These are phyloP conservation scores for Clonostachys solani DNA, from an alignment of 2,329 filamentous ascomycete genomes.

Conservation along the genomic window DNA sequence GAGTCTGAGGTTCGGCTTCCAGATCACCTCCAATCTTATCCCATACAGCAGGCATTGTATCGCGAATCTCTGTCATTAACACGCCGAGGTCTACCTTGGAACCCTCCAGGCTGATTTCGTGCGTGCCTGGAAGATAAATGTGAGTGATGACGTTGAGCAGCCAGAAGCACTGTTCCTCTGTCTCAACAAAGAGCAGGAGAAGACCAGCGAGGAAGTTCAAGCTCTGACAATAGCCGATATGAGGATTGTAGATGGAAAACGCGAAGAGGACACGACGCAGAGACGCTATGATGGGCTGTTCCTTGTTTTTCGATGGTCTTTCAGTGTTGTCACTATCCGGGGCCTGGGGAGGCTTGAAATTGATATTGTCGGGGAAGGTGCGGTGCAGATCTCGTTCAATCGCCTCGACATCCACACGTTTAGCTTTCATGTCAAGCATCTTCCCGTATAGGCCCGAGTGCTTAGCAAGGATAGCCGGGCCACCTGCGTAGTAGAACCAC, in stretches of 20 bases:
- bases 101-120: slow-evolving; percentile 84
- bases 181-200: slow-evolving; percentile 79
- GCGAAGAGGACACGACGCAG: slow-evolving; percentile 83
- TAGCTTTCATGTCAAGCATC: slow-evolving; percentile 60
- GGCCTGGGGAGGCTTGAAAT: slow-evolving; percentile 65
- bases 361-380: slow-evolving; percentile 91
- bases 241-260: slow-evolving; percentile 86
- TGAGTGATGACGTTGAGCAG: slow-evolving; percentile 89
- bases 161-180: slow-evolving; percentile 90
- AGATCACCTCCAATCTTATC: slow-evolving; percentile 80
- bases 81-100: slow-evolving; percentile 93
- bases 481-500: slow-evolving; percentile 95
- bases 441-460: slow-evolving; percentile 74
- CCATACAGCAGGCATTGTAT: slow-evolving; percentile 80
- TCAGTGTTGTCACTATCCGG: slow-evolving; percentile 28
- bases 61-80: slow-evolving; percentile 80
- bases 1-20: slow-evolving; percentile 36
- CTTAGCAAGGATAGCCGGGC: slow-evolving; percentile 72
- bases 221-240: slow-evolving; percentile 92
- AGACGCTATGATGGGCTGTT: slow-evolving; percentile 76
- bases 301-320: slow-evolving; percentile 33
- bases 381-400: slow-evolving; percentile 92
- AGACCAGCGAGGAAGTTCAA: slow-evolving; percentile 93
- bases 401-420: slow-evolving; percentile 74
- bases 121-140: slow-evolving; percentile 83